phyloP scores from a whole-genome alignment of 805 yeast genomes.

The Starmerella powellii region DNA sequence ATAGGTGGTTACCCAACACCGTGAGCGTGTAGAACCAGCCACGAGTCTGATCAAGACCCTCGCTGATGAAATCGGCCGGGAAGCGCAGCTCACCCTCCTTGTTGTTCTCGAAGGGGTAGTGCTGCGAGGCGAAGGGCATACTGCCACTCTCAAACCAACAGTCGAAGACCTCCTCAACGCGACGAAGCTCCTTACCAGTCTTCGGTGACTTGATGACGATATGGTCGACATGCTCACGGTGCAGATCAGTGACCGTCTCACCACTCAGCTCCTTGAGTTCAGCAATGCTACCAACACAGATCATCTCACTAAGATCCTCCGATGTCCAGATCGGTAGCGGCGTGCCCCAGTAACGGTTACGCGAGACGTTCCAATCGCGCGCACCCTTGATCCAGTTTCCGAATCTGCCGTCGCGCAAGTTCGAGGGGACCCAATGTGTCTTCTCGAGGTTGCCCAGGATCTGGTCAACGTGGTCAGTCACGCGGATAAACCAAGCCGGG shows the following conservation, averaged over 20 bases:
- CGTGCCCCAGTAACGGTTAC: conserved; percentile 99
- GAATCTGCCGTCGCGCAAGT: conserved; percentile 87
- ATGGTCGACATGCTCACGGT: conserved; percentile 83
- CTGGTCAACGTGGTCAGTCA: conserved; percentile 74
- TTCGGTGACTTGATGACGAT: conserved; percentile 83
- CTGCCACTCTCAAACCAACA: conserved; percentile 99
- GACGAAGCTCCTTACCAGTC: conserved; percentile 77
- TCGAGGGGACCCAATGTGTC: conserved; percentile 90
- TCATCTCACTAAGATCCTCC: conserved; percentile 84
- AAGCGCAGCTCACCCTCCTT: conserved; percentile 49
- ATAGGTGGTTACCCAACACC: conserved; percentile 88
- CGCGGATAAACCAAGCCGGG: conserved; percentile 97
- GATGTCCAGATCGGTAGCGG: conserved; percentile 97
- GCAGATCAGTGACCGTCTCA: conserved; percentile 70
- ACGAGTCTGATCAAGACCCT: conserved; percentile 98
- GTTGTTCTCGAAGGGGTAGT: conserved; percentile 85
- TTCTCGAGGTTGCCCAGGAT: conserved; percentile 74
- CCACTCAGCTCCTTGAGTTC: conserved; percentile 83
- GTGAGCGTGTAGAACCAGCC: conserved; percentile 99
- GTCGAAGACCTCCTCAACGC: conserved; percentile 96
- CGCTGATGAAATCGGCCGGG: conserved; percentile 97
- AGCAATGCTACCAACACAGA: conserved; percentile 82
- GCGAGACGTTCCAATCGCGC: conserved; percentile 96
- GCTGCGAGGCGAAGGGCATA: conserved; percentile 96
- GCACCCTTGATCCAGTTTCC: conserved; percentile 98